Evolutionary conservation across 2,329 filamentous ascomycete genomes (phyloP).

Genomic region (Clarireedia paspali): DNA sequence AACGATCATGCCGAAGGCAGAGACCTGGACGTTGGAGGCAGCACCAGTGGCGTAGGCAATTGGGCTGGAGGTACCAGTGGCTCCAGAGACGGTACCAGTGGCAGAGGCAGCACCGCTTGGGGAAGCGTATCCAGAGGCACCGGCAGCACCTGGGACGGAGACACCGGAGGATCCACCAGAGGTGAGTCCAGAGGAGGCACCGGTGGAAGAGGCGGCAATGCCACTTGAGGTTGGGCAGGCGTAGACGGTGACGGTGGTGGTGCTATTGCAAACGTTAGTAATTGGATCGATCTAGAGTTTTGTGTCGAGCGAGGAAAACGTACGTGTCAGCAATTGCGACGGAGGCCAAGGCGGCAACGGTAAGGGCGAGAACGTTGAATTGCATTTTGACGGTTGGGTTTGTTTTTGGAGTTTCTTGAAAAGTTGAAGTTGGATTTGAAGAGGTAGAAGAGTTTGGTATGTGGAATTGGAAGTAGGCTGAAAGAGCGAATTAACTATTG

Average conservation of each 20-base stretch:
- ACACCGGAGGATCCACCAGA: slow-evolving; percentile 5
- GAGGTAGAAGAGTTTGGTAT: slow-evolving; percentile 6
- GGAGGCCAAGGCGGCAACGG: slow-evolving; percentile 25
- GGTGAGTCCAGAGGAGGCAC: neutral
- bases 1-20: slow-evolving; percentile 27
- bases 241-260: slow-evolving; percentile 24
- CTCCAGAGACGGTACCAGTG: slow-evolving; percentile 17
- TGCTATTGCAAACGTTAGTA: slow-evolving; percentile 14
- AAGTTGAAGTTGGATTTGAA: slow-evolving; percentile 1
- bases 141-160: slow-evolving; percentile 11
- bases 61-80: slow-evolving; percentile 21
- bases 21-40: slow-evolving; percentile 23
- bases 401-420: slow-evolving; percentile 9
- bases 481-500: slow-evolving; percentile 14
- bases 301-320: slow-evolving; percentile 3
- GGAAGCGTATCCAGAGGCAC: slow-evolving; percentile 12
- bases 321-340: slow-evolving; percentile 21
- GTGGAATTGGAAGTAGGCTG: slow-evolving; percentile 13
- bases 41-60: slow-evolving; percentile 26
- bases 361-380: slow-evolving; percentile 26
- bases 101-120: slow-evolving; percentile 13
- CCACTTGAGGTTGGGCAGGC: slow-evolving; percentile 16
- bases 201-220: slow-evolving; percentile 11
- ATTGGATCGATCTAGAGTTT: neutral
- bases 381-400: slow-evolving; percentile 28